Evolutionary conservation across 2,329 filamentous ascomycete species (phyloP), one percentile per base, ranked within the genome.

Genomic region (Exophiala calicioides): DNA sequence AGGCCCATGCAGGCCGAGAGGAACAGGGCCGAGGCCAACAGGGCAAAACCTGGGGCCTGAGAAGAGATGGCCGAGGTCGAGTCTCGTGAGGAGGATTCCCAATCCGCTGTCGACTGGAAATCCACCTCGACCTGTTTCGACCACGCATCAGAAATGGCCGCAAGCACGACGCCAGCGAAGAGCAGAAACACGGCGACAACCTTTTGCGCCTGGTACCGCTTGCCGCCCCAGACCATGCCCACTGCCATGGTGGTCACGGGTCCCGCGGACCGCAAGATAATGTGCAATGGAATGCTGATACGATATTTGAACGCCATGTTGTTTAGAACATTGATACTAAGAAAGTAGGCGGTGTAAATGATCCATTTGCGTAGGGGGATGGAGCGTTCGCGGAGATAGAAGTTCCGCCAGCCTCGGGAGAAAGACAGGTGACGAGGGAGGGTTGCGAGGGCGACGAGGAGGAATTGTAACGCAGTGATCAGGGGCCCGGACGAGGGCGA

Each of bases 301-400:
- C 90, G 84, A 71, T 96, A 98, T 53, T 89, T 90, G 67, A 98
- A 98, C 5, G 91, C 93, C 75, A 91, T 91, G 62, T 98, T 98
- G 71, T 98, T 98, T 63, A 98, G 72, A 47, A 97, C 82, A 61
- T 97, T 98, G 69, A 98, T 93, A 53, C 80, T 80, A 66, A 95
- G 93, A 70, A 97, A 97, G 58, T 96, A 80, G 3, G 86, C 73
- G 31, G 95, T 95, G 64, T 95, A 96, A 61, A 91, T 75, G 38
- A 88, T 64, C 90, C 93, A 97, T 64, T 88, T 86, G 36, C 78
- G 77, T 44, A 97, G 74, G 0, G 93, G 93, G 3, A 97, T 88
- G 40, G 81, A 82, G 56, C 90, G 90, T 13, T 80, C 80, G 46
- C 80, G 81, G 33, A 97, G 68, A 61, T 88, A 91, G 55, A 89